Evolutionary conservation across 768 basidiomycete species (phyloP), one percentile per base, ranked within the genome.

Genomic region (Kwoniella shandongensis): DNA sequence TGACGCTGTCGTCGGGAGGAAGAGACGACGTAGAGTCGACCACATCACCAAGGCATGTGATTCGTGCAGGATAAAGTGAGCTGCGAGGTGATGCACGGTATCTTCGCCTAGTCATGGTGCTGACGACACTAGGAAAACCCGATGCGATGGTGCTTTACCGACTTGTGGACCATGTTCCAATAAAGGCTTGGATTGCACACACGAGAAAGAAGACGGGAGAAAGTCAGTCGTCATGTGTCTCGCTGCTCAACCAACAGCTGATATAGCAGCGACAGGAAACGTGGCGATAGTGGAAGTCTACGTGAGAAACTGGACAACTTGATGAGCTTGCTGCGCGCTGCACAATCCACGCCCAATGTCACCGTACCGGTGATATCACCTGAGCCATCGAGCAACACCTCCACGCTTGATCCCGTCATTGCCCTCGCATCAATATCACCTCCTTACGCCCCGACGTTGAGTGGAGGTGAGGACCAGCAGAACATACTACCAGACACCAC

Each of bases 11-110:
- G 44, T 10, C 12, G 25, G n/a, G 27, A 36, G 12, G 17, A 49
- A 49, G 47, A 30, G 47, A 49, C 26, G 45, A 30, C 45, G 47
- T 17, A 49, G 32, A 12, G 26, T 49, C 26, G 29, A 30, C 18
- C 47, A 49, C 30, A 23, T 49, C 27, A 49, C 47, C 15, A 49
- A 49, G 23, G 47, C 47, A 13, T 49, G 47, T 35, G 47, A 49
- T 36, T 22, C 47, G 13, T 49, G 47, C 30, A 49, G 47, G 30
- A 18, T n/a, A 7, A 49, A 27, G 47, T 49, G 47, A 49, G 47
- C 7, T 7, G 25, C 13, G 20, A 47, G 13, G 23, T 11, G 29
- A 26, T 44, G 17, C n/a, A n/a, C 13, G 13, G 13, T 42, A 18
- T 23, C 45, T 25, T 20, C 29, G 42, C 5, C 23, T 13, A 23